Conservation (phyloP, 2,329 filamentous ascomycete genomes). For the Coniella vitis region DNA sequence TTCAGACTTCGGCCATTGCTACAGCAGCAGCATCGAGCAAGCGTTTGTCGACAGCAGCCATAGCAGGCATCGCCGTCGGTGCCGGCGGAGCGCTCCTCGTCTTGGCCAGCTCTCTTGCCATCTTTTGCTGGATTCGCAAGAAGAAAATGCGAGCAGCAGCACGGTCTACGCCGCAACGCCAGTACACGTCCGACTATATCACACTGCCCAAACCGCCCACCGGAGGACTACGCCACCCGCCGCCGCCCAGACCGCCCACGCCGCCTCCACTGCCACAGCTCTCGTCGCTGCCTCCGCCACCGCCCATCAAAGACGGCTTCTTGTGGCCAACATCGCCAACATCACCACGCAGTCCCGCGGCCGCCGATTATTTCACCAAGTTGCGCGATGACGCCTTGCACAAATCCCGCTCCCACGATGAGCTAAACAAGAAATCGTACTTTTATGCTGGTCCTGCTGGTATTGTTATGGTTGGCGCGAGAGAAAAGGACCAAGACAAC, state of each 20-base stretch:
- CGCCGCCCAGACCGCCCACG: constrained; percentile 7
- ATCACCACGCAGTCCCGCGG: constrained; percentile 1
- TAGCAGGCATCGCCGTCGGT: constrained; percentile 22
- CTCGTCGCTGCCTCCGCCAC: not conserved
- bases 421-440: not conserved
- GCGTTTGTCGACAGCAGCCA: constrained; percentile 18
- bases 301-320: not conserved
- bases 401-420: not conserved
- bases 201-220: constrained; percentile 7
- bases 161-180: not conserved
- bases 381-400: not conserved
- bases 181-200: not conserved
- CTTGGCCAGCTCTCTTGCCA: constrained; percentile 11
- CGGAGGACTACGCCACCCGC: constrained; percentile 1
- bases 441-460: too few species aligned
- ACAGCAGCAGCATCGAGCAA: constrained; percentile 4
- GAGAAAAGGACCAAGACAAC: too few species aligned
- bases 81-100: constrained; percentile 19
- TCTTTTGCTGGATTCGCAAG: constrained; percentile 20
- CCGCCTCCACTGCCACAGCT: not conserved
- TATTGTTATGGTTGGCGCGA: too few species aligned
- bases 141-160: constrained; percentile 12
- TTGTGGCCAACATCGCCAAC: not conserved
- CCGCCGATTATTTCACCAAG: constrained; percentile 4
- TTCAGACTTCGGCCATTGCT: not conserved